phyloP scores from a whole-genome alignment of 116 monocot genomes.

The Dioscorea cayenensis region DNA sequence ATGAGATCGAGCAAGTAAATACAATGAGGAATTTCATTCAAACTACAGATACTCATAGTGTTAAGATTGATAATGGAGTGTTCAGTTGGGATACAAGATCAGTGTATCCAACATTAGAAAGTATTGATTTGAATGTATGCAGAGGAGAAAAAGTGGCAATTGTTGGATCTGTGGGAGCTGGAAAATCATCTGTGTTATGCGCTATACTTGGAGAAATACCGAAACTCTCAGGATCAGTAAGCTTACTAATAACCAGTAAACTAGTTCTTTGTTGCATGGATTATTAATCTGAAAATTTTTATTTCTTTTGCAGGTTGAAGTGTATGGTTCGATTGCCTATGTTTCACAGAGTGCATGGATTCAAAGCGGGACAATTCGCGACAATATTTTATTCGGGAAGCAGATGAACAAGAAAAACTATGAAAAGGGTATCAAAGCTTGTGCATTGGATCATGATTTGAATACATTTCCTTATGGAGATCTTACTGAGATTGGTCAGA shows the following conservation, averaged over 20 bases:
- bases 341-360: slow-evolving; percentile 74
- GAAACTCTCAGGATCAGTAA: slow-evolving; percentile 56
- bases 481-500: slow-evolving; percentile 76
- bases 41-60: neutral
- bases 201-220: slow-evolving; percentile 81
- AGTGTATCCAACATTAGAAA: slow-evolving; percentile 28
- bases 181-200: slow-evolving; percentile 63
- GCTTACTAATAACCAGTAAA: slow-evolving; percentile 5
- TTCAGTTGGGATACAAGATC: slow-evolving; percentile 50
- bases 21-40: slow-evolving; percentile 13
- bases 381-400: slow-evolving; percentile 71
- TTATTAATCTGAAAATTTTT: neutral
- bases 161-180: slow-evolving; percentile 69
- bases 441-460: slow-evolving; percentile 76
- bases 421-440: slow-evolving; percentile 39
- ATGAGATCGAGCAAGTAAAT: slow-evolving; percentile 51
- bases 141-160: slow-evolving; percentile 63
- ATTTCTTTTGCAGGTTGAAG: slow-evolving; percentile 34
- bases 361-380: slow-evolving; percentile 61
- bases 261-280: neutral
- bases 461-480: slow-evolving; percentile 62
- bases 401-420: slow-evolving; percentile 48
- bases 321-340: slow-evolving; percentile 61
- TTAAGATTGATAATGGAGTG: slow-evolving; percentile 32
- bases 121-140: slow-evolving; percentile 30